Base-by-base conservation (phyloP, 179 eudicot genomes). In the Carnegiea gigantea region DNA sequence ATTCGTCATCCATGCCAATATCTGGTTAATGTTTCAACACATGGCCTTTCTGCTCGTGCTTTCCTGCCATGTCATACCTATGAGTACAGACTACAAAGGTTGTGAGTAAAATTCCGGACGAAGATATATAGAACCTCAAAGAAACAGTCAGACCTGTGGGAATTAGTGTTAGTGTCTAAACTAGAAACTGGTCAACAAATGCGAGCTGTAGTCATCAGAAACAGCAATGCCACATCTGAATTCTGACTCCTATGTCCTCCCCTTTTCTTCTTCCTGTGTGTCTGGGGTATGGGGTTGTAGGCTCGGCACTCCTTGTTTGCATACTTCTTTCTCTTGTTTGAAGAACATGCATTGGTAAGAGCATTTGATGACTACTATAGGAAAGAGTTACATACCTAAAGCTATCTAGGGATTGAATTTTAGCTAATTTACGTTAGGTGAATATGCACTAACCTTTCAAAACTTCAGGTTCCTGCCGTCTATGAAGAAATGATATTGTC, bases 401-500 rank as follows among this genome's bases (percentile, higher is more conserved):
- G 73, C 46, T 70, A 70, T 33, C 46, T 70, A 70, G 11, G 43
- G 6, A 36, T 30, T 70, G 73, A 70, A 36, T 70, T 57, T 76
- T 40, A 30, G 79, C 77, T 28, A 2, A 10, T 20, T 26, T 53
- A 40, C 38, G 8, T 68, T 30, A 21, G 26, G 70, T 28, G 48
- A 75, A 48, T 38, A 59, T 40, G 75, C 43, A 78, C 36, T 28
- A 64, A 78, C 62, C 24, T 57, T 72, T 71, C 46, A 23, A 60
- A 67, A 81, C 21, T 88, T 82, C 92, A 95, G 99, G 98, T 95
- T 84, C 99, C 99, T 74, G 87, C 89, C 80, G 98, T 95, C 13
- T 95, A 89, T 79, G 99, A 94, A 86, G 98, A 95, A 80, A 92
- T 95, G 98, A 89, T 95, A 60, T 81, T 86, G 79, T 92, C 95